Evolutionary conservation across 257 asterid genomes (phyloP), one percentile per base, ranked within the genome.

Genomic region (Forsythia suspensa): DNA sequence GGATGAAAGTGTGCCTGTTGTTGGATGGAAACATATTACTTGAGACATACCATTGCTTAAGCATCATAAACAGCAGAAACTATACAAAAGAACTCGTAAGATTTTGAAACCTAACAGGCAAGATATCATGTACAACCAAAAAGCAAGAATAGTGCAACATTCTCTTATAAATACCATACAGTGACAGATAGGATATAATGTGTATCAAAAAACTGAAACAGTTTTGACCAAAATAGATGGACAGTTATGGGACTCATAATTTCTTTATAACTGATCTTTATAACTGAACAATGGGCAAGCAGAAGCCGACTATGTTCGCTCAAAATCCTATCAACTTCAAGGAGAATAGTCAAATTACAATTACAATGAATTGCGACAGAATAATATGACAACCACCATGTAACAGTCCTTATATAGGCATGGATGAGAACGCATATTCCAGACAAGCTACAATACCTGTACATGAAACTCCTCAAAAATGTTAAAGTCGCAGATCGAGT

Each of bases 401-500:
- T 20, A 20, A 20, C 67, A 6, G 34, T 57, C 24, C 66, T 57
- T 57, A 20, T 8, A n/a, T 59, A n/a, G 37, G 13, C 34, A 59
- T 59, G 12, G 37, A 59, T 20, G 37, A 59, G 13, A n/a, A 21
- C 5, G 15, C 67, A 37, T 59, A 20, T 20, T 59, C 37, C 67
- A 59, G 67, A 59, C 37, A 59, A 83, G 70, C 38, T 63, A 82
- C 48, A 63, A 78, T 91, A 95, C 99, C 99, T 90, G 90, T 90
- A 93, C 98, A 95, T 95, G 86, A 93, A 95, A 85, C 94, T 93
- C 83, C 98, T 86, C 86, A 92, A 81, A 87, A 91, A 93, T 77
- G 99, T 95, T 85, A 95, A 85, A 73, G 97, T 92, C 69, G 94
- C 92, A 74, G 99, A 95, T 80, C 99, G 91, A 69, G 95, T 95